Conservation (phyloP, 257 asterid genomes). For the Petunia secreta region DNA sequence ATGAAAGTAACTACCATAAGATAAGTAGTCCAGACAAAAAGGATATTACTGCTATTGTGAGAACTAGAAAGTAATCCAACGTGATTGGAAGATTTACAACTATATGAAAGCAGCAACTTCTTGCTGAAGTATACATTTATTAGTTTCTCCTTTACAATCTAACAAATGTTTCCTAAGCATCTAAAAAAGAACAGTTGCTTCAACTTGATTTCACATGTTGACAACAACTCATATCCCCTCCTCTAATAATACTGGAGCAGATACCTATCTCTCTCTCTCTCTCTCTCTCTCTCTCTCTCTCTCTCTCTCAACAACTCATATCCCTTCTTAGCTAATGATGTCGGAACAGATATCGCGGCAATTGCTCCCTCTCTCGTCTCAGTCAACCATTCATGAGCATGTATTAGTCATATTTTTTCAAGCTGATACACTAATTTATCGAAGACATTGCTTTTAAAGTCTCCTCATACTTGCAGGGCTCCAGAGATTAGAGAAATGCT, state of each 20-base stretch:
- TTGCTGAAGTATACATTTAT: neutral
- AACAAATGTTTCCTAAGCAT: neutral
- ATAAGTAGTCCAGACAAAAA: neutral
- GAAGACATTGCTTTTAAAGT: conserved; percentile 28
- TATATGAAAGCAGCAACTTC: neutral
- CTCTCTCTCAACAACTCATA: too few relatives aligned
- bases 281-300: too few relatives aligned
- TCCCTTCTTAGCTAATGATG: too few relatives aligned
- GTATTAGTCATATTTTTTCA: conserved; percentile 38
- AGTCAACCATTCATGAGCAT: conserved; percentile 26
- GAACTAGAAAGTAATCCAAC: conserved; percentile 12
- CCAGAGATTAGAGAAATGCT: conserved; percentile 29
- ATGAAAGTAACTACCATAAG: neutral
- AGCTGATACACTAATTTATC: conserved; percentile 32
- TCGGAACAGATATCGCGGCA: neutral
- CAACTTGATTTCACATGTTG: conserved; percentile 7
- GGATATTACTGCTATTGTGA: neutral
- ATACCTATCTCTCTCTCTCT: too few relatives aligned
- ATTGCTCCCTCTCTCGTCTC: neutral
- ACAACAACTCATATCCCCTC: neutral
- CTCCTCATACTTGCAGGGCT: conserved; percentile 20
- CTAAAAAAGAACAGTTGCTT: neutral
- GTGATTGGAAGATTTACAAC: neutral
- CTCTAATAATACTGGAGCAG: too few relatives aligned
- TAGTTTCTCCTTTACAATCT: neutral